A percentile compares a stretch with the other conserved stretches of the same genome.
Conservation (phyloP, 2,329 filamentous ascomycete species). For the Arthrobotrys conoides region DNA sequence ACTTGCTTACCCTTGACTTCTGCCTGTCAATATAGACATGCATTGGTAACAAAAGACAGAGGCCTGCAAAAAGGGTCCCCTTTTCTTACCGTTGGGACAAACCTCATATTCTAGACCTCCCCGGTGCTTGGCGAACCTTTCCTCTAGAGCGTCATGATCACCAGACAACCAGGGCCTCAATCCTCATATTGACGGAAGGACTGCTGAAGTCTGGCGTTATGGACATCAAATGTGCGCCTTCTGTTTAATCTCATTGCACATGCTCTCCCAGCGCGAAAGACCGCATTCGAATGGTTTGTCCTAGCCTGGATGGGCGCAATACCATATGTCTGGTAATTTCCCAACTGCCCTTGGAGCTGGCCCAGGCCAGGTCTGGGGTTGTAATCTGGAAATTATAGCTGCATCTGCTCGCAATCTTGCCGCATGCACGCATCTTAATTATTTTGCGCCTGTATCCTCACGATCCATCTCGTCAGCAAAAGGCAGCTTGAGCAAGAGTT, state of each 20-base stretch:
- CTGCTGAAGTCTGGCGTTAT: conserved; percentile 38
- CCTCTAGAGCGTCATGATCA: conserved; percentile 31
- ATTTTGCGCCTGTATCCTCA: conserved; percentile 26
- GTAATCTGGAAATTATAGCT: conserved; percentile 60
- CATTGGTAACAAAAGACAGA: conserved; percentile 32
- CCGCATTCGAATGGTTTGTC: conserved; percentile 30
- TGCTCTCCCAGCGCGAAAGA: conserved; percentile 23
- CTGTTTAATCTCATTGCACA: conserved; percentile 37
- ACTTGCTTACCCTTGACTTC: conserved; percentile 29
- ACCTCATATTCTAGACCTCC: conserved; percentile 17
- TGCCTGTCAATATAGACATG: conserved; percentile 30
- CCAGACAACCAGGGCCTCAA: conserved; percentile 16
- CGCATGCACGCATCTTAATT: conserved; percentile 35
- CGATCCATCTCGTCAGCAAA: conserved; percentile 24
- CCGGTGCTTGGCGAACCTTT: conserved; percentile 14
- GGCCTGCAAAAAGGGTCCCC: conserved; percentile 9
- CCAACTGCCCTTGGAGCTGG: conserved; percentile 55
- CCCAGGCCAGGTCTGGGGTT: conserved; percentile 58
- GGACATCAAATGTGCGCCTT: conserved; percentile 28
- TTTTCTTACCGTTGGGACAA: conserved; percentile 23
- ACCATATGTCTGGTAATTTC: conserved; percentile 57
- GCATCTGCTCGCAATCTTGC: conserved; percentile 60
- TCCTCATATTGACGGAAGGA: conserved; percentile 48
- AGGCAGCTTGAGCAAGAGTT: conserved; percentile 28
- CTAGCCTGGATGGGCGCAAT: conserved; percentile 43